phyloP scores from a whole-genome alignment of 176 grass and related monocot species.

The Oropetium thomaeum region DNA sequence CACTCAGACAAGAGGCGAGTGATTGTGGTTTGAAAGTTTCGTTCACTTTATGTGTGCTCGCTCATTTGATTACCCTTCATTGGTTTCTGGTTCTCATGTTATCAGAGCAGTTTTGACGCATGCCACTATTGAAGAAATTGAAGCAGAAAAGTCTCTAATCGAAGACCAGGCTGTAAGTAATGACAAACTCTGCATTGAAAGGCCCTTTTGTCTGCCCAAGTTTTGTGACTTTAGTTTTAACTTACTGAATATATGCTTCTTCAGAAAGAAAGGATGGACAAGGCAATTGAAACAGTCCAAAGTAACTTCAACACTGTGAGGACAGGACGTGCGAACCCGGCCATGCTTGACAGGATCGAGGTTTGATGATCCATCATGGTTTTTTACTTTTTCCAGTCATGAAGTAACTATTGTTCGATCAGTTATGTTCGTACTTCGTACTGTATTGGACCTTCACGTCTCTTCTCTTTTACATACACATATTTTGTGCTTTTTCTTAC shows the following conservation, averaged over 20 bases:
- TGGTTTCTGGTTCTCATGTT: conserved; percentile 33
- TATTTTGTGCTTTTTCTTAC: conserved; percentile 7
- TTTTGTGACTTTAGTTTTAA: conserved; percentile 21
- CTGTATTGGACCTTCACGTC: not conserved
- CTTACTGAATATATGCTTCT: conserved; percentile 12
- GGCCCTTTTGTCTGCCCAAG: not conserved
- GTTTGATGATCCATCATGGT: conserved; percentile 31
- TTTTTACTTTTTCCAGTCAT: conserved; percentile 9
- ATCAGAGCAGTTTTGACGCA: conserved; percentile 69
- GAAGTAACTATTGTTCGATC: conserved; percentile 18
- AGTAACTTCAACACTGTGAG: conserved; percentile 88
- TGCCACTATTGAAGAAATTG: conserved; percentile 97
- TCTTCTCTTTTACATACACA: not conserved
- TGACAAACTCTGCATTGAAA: conserved; percentile 2
- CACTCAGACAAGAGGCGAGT: conserved; percentile 41
- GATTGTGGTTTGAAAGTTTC: conserved; percentile 8
- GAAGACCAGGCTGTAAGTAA: conserved; percentile 76
- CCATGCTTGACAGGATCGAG: conserved; percentile 96
- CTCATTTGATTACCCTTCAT: conserved; percentile 14
- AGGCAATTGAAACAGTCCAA: conserved; percentile 73
- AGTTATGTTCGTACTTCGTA: not conserved
- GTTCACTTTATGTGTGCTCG: not conserved
- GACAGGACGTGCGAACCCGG: conserved; percentile 85
- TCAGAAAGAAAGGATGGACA: conserved; percentile 95
- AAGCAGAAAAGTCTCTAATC: conserved; percentile 81